Evolutionary conservation across 495 filamentous ascomycete species (phyloP).

Genomic region (Paragyromitra xinjiangensis): DNA sequence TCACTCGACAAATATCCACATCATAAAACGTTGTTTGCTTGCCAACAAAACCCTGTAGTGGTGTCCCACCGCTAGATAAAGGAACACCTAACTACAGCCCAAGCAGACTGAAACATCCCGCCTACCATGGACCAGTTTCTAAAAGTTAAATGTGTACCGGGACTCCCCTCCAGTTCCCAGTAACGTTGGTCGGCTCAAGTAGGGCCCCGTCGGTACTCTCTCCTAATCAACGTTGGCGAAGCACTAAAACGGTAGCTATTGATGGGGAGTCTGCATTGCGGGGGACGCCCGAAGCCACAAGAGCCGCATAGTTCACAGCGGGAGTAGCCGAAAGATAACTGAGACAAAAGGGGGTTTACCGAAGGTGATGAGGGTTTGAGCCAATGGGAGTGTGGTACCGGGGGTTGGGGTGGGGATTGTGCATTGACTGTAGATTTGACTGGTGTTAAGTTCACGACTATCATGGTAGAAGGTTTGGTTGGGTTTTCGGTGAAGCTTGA

Average conservation of each 20-base stretch:
- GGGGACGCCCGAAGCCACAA: background rate
- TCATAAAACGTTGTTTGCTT: constrained; percentile 21
- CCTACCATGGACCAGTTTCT: background rate
- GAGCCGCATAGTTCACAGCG: constrained; percentile 15
- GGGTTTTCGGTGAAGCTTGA: too few relatives aligned
- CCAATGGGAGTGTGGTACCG: background rate
- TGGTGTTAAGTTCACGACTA: too few relatives aligned
- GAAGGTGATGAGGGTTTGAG: background rate
- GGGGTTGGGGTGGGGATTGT: background rate
- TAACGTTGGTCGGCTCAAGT: constrained; percentile 2
- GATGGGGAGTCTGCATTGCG: constrained; percentile 30
- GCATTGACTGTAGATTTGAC: background rate
- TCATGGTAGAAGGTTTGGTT: background rate
- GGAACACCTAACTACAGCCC: background rate
- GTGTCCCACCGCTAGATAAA: background rate
- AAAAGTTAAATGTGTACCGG: background rate
- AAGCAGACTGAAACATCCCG: background rate
- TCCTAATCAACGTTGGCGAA: constrained; percentile 16
- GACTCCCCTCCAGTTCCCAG: background rate
- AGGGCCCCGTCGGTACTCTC: background rate
- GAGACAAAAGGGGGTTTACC: constrained; percentile 3
- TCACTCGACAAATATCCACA: constrained; percentile 24
- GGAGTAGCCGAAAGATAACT: constrained; percentile 25
- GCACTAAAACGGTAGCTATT: background rate
- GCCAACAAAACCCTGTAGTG: background rate